These are phyloP conservation scores for Tulasnella sp. DNA, from an alignment of 768 basidiomycete genomes.

Conservation along the genomic window DNA sequence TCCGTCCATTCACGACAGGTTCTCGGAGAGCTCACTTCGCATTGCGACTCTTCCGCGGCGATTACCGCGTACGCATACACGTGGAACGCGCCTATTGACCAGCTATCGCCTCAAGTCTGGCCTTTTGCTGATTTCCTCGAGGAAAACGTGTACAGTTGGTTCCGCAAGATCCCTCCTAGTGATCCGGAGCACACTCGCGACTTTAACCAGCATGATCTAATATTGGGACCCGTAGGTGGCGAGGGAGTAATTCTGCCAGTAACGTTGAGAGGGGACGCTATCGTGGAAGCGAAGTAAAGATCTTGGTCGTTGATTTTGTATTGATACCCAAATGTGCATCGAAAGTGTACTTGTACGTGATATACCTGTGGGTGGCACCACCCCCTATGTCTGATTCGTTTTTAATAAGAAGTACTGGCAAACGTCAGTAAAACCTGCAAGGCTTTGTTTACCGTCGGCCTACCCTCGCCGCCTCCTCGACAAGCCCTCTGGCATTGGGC, in stretches of 20 bases:
- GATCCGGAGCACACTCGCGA: constrained; percentile 43
- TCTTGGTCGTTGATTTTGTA: too few relatives aligned
- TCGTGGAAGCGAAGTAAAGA: not conserved
- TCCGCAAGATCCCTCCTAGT: constrained; percentile 34
- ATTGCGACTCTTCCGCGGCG: constrained; percentile 37
- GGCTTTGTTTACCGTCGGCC: not conserved
- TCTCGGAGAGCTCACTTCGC: constrained; percentile 24
- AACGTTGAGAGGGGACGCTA: not conserved
- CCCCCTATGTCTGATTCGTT: not conserved
- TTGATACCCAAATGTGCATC: too few relatives aligned
- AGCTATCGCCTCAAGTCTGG: constrained; percentile 65
- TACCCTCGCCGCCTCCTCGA: not conserved
- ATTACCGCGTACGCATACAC: constrained; percentile 69
- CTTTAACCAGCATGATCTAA: constrained; percentile 50
- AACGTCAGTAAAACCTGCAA: not conserved
- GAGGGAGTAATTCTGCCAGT: not conserved
- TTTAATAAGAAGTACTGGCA: not conserved
- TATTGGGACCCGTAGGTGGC: constrained; percentile 28
- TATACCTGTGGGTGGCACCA: not conserved
- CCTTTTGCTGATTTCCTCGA: constrained; percentile 71
- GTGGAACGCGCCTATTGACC: constrained; percentile 45
- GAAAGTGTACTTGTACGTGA: not conserved
- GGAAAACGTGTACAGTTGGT: constrained; percentile 77
- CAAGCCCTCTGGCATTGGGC: not conserved
- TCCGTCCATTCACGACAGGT: not conserved